A percentile compares a stretch with the other conserved stretches of the same genome.
These are phyloP conservation scores for Tuber umbilicatum DNA, from an alignment of 495 filamentous ascomycete genomes.

Conservation along the genomic window DNA sequence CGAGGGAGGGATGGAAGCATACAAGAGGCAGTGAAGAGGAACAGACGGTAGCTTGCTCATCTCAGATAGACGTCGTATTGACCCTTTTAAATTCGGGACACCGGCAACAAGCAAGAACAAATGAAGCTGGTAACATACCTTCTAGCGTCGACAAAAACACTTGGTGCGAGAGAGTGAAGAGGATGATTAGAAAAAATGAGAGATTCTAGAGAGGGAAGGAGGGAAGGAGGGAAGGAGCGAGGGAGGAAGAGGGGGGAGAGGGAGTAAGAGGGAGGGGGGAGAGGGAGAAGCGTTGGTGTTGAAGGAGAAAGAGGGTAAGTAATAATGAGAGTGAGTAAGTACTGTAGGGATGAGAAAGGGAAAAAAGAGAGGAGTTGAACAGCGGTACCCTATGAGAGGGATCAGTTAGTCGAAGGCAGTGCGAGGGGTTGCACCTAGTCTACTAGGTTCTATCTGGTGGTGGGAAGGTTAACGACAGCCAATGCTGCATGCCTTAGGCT, in stretches of 20 bases:
- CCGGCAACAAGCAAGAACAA: slow-evolving; percentile 6
- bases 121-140: slow-evolving; percentile 23
- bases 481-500: slow-evolving; percentile 10
- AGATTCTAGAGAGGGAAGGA: not conserved
- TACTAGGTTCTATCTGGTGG: slow-evolving; percentile 12
- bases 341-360: not conserved
- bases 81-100: slow-evolving; percentile 9
- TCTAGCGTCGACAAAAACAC: slow-evolving; percentile 8
- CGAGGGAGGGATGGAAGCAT: slow-evolving; percentile 8
- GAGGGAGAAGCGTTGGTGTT: not conserved
- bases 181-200: slow-evolving; percentile 12
- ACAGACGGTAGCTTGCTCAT: slow-evolving; percentile 10
- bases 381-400: not conserved
- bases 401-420: not conserved
- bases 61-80: slow-evolving; percentile 7
- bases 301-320: slow-evolving; percentile 4
- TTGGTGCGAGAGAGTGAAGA: slow-evolving; percentile 26
- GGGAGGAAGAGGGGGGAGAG: slow-evolving; percentile 2
- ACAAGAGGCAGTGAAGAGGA: not conserved
- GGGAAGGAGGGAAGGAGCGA: not conserved
- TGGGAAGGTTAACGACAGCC: slow-evolving; percentile 16
- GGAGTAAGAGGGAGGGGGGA: not conserved
- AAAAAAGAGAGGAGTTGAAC: not conserved
- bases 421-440: slow-evolving; percentile 20
- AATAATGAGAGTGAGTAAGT: slow-evolving; percentile 5